phyloP scores from a whole-genome alignment of 1,284 basidiomycete species.

The Wolfiporia cocos region DNA sequence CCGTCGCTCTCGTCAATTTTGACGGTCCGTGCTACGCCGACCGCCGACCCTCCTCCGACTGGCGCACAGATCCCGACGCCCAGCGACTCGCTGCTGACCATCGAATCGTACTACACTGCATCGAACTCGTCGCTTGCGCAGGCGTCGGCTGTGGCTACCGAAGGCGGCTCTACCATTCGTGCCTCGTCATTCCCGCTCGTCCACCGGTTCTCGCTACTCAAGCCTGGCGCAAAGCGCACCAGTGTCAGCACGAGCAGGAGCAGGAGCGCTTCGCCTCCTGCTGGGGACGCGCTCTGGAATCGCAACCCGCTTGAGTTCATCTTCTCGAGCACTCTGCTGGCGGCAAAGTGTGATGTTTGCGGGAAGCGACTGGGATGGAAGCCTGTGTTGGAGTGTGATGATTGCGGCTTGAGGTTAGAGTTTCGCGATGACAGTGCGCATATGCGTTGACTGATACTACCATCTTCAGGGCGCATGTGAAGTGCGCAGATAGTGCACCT shows the following conservation, averaged over 20 bases:
- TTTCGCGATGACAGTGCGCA: not conserved
- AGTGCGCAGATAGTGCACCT: constrained; percentile 9
- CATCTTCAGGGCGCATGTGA: constrained; percentile 8
- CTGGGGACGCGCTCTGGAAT: constrained; percentile 49
- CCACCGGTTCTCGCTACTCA: constrained; percentile 84
- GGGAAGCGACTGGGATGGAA: constrained; percentile 80
- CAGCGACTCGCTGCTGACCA: constrained; percentile 47
- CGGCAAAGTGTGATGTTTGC: constrained; percentile 79
- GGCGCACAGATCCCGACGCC: constrained; percentile 22
- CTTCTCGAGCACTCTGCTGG: constrained; percentile 61
- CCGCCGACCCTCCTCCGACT: constrained; percentile 14
- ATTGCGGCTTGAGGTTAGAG: constrained; percentile 68
- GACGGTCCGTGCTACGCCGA: constrained; percentile 53
- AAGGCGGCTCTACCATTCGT: constrained; percentile 63
- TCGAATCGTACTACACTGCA: constrained; percentile 67
- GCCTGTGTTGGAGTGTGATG: constrained; percentile 82
- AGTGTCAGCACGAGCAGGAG: constrained; percentile 12
- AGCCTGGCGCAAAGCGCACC: constrained; percentile 56
- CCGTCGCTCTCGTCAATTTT: constrained; percentile 68
- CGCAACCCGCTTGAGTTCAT: constrained; percentile 75
- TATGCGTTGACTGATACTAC: not conserved
- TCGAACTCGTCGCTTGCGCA: constrained; percentile 36
- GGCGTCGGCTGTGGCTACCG: constrained; percentile 60
- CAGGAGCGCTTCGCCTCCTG: constrained; percentile 24
- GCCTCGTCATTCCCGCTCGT: constrained; percentile 45